Base-by-base conservation (phyloP, 345 rosid species). In the Salix caprea region DNA sequence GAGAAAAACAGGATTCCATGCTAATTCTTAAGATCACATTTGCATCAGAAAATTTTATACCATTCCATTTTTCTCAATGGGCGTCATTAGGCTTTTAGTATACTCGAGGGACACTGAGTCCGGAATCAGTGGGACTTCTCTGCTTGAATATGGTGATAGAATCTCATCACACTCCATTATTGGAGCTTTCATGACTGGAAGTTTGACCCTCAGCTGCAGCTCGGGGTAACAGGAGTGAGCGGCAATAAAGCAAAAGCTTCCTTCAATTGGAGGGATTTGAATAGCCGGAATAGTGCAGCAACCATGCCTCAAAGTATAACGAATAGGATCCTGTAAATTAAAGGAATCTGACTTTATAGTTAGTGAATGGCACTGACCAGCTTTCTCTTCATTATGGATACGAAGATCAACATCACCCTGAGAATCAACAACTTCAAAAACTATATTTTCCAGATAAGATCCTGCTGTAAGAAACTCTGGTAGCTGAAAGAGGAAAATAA, bases 341-440 rank as follows among this genome's bases (percentile, higher is more conserved):
- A 72, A 72, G 37, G 72, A 67, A 46, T 75, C 80, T 18, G 85
- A 83, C 71, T 79, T 85, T 69, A 90, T 48, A 28, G 48, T 67
- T 56, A 91, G 85, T 2, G 84, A 84, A 84, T 89, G 91, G 73
- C 60, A 83, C 26, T 74, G 79, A 14, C 82, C 82, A 8, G 52
- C 32, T 74, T 82, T 74, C 46, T 85, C 90, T 13, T 87, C 89
- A 71, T 89, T 74, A 65, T 91, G 88, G 72, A 90, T 75, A 42
- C 73, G 76, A 32, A 67, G 66, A 79, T 90, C 97, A 60, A 85
- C 36, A 24, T 30, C 48, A 56, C 90, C 97, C 32, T 77, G 50
- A 1, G 84, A 69, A 71, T 91, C 78, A 14, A 82, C 87, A 44
- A 91, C 84, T 79, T 77, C 71, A 36, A 91, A 91, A 14, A 71